Evolutionary conservation across 495 filamentous ascomycete genomes (phyloP).

Genomic region (Collariella sp.): DNA sequence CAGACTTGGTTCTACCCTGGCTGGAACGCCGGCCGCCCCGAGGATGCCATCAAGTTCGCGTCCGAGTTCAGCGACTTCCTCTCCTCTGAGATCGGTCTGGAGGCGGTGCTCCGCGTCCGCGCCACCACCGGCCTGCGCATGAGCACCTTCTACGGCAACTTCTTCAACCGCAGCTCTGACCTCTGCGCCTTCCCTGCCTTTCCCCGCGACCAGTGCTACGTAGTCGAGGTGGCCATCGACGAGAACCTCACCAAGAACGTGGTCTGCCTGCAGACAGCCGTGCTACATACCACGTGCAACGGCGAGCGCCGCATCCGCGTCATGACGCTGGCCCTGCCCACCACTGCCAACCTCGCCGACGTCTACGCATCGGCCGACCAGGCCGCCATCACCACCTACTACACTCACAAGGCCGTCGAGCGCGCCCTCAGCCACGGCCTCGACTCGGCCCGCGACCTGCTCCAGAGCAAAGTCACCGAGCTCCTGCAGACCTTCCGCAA

Average conservation of each 20-base stretch:
- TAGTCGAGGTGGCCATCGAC: constrained; percentile 98
- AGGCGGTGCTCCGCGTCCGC: constrained; percentile 90
- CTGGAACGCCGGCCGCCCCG: constrained; percentile 85
- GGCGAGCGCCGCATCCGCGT: constrained; percentile 92
- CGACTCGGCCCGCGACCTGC: constrained; percentile 79
- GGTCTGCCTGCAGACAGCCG: constrained; percentile 91
- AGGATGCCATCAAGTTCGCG: constrained; percentile 97
- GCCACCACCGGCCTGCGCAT: constrained; percentile 93
- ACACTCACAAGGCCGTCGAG: constrained; percentile 96
- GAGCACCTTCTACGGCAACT: constrained; percentile 98
- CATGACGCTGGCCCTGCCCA: constrained; percentile 85
- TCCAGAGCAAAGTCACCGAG: constrained; percentile 88
- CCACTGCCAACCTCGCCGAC: constrained; percentile 80
- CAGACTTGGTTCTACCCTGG: constrained; percentile 98
- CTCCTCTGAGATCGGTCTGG: constrained; percentile 89
- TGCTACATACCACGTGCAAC: constrained; percentile 96
- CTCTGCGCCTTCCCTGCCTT: constrained; percentile 97
- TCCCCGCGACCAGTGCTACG: constrained; percentile 92
- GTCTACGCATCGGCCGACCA: constrained; percentile 94
- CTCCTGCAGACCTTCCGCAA: constrained; percentile 91
- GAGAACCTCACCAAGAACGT: constrained; percentile 89
- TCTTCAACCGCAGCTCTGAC: constrained; percentile 96
- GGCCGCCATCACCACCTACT: constrained; percentile 84
- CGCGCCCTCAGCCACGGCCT: constrained; percentile 74
- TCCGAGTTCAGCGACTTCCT: constrained; percentile 93